Base-by-base conservation (phyloP, 106 monocot genomes). In the Allium fistulosum region DNA sequence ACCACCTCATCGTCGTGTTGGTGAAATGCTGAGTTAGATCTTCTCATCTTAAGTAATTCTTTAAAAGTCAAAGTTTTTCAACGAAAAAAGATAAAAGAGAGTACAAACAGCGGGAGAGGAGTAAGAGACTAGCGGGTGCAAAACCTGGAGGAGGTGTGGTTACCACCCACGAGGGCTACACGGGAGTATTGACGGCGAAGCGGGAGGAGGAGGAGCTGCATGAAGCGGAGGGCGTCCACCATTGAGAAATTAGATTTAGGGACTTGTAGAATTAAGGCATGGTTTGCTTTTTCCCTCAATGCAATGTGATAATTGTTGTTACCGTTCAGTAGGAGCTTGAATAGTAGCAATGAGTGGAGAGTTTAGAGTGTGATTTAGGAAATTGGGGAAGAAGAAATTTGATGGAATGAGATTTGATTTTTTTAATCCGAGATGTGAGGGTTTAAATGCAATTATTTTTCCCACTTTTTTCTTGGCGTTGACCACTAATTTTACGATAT, bases 101-200 rank as follows among this genome's bases (percentile, higher is more conserved):
- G 22, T 51, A 16, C 7, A 50, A 27, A 48, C 17, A 52, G 48
- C 6, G 45, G 58, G 68, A 26, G 7, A 17, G 69, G 75, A 12
- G 50, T 47, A 7, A 37, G 57, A 13, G 53, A 26, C 48, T 95
- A 91, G 85, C 94, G 91, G 47, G 79, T 91, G 88, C 91, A 95
- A 66, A 95, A 95, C 37, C 94, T 79, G 79, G 91, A 71, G 75
- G 91, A 82, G 77, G 91, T 95, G 91, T 95, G 94, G 75, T 95
- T 95, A 8, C 83, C 91, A 85, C 94, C 94, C 79, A 91, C 88
- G 73, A 95, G 88, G 68, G 78, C 65, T 0, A 65, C 49, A 17
- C 65, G 65, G 65, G 65, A 45, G 7, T n/a, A 17, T 65, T 65
- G 65, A 57, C 9, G n/a, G 17, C 76, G 55, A 18, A 67, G 68